Conservation (phyloP, 2,329 filamentous ascomycete species). For the Monilinia aucupariae region DNA sequence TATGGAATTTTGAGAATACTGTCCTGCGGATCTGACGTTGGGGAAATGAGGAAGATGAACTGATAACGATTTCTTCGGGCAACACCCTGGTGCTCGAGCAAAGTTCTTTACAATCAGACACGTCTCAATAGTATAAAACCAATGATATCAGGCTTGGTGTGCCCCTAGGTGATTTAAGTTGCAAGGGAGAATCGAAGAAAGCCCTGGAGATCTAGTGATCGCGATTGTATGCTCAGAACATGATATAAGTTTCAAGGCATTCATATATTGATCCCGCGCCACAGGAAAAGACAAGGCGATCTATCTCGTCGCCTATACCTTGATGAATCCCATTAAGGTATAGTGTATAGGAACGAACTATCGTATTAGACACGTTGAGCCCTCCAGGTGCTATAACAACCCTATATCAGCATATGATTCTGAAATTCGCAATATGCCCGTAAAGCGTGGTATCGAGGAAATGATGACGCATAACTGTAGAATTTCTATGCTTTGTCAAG, state of each 20-base stretch:
- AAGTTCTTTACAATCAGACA: constrained; percentile 1
- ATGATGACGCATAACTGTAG: not conserved
- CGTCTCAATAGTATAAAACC: not conserved
- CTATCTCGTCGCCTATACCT: constrained; percentile 11
- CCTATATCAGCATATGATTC: not conserved
- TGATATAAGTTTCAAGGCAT: not conserved
- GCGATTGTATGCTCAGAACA: not conserved
- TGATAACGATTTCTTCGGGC: constrained; percentile 9
- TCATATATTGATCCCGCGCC: not conserved
- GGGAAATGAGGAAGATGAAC: constrained; percentile 8
- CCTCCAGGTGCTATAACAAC: not conserved
- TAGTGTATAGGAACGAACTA: not conserved
- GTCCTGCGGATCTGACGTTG: not conserved
- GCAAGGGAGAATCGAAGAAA: not conserved
- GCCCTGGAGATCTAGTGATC: not conserved
- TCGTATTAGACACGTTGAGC: not conserved
- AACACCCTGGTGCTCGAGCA: not conserved
- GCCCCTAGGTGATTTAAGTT: not conserved
- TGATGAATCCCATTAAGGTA: not conserved
- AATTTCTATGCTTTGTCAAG: not conserved
- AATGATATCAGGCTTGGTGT: no score
- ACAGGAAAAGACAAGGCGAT: not conserved
- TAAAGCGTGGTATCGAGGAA: not conserved
- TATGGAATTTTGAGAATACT: not conserved
- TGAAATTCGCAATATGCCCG: not conserved